Base-by-base conservation (phyloP, 164 flowering plant species). In the Nelumbo lutea region DNA sequence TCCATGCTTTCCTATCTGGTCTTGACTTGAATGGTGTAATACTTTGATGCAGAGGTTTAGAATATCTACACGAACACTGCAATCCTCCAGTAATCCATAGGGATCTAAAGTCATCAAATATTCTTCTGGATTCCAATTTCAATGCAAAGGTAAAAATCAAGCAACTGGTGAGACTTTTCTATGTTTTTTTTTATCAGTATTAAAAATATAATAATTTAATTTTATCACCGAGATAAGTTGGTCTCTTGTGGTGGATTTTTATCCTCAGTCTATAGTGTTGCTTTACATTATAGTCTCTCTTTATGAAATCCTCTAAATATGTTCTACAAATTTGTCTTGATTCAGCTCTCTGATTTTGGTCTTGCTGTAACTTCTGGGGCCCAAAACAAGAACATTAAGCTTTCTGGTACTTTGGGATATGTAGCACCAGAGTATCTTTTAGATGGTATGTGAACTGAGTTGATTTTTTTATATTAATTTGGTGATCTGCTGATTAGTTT, bases 51-150 rank as follows among this genome's bases (percentile, higher is more conserved):
- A 96, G 99, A 80, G 99, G 96, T 68, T 74, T 96, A 68, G 99
- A 92, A 78, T 90, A 88, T 79, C 82, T 96, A 61, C 99, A 96
- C 46, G 97, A 96, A 83, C 87, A 80, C 52, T 90, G 95, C 83
- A 83, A 78, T 60, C 99, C 99, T 45, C 85, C 87, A 41, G 90
- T 96, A 64, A 96, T 96, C 72, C 99, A 96, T 75, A 86, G 99
- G 82, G 98, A 96, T 88, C 84, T 96, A 73, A 92, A 93, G 83
- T 88, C 99, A 63, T 88, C 98, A 42, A 96, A 93, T 79, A 88
- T 96, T 74, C 96, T 96, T 72, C 76, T 96, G 51, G 99, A 96
- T 79, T 79, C 93, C 66, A 85, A 88, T 79, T 93, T 83, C 85
- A 89, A 87, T 72, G 97, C 97, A 57, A 95, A 92, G 94, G 99